These are phyloP conservation scores for Hemileia vastatrix DNA, from an alignment of 1,284 basidiomycete species.

Conservation along the genomic window DNA sequence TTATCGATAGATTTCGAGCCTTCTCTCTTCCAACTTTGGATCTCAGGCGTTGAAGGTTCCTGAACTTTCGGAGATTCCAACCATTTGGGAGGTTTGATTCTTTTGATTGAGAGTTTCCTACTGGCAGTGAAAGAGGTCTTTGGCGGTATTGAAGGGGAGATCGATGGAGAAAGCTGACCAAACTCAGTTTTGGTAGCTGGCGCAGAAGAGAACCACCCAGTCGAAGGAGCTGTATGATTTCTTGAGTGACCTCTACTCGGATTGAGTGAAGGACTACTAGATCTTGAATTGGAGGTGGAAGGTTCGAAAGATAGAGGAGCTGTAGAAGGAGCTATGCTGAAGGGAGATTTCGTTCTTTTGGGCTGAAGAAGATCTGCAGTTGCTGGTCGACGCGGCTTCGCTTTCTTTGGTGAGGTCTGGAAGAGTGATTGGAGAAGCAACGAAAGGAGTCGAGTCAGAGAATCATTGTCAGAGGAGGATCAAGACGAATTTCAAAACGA, in stretches of 20 bases:
- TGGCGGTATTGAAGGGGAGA: too few species aligned
- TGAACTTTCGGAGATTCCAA: background rate
- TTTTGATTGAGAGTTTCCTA: background rate
- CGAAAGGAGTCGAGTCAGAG: background rate
- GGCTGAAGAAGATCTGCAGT: background rate
- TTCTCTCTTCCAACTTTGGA: constrained; percentile 29
- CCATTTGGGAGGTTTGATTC: background rate
- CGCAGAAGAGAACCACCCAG: too few species aligned
- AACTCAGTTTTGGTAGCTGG: too few species aligned
- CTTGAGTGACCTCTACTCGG: too few species aligned
- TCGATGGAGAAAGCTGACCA: too few species aligned
- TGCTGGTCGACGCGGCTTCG: background rate
- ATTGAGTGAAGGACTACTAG: background rate
- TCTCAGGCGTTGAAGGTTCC: constrained; percentile 28
- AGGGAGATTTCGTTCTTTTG: background rate
- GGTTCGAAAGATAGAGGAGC: background rate
- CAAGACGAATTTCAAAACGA: too few species aligned
- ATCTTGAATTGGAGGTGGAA: background rate
- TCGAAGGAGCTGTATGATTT: too few species aligned
- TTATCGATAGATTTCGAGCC: background rate
- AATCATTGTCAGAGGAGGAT: background rate
- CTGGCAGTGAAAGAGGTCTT: background rate
- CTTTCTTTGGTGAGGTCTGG: background rate
- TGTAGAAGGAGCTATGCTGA: background rate
- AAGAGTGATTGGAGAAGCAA: background rate